These are phyloP conservation scores for Dianthus caryophyllus DNA, from an alignment of 148 eudicot genomes.

Conservation along the genomic window DNA sequence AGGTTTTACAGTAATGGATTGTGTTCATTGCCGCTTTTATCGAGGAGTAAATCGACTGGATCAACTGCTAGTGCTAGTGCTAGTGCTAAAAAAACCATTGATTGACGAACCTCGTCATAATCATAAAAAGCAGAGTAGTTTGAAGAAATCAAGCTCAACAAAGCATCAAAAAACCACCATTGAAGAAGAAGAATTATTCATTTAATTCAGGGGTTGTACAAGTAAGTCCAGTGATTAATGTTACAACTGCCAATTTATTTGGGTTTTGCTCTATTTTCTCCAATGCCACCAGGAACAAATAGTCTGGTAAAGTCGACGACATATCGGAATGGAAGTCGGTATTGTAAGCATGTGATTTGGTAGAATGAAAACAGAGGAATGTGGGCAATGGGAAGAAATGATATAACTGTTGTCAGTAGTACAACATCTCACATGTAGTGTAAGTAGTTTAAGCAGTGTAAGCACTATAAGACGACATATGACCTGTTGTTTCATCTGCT, in stretches of 20 bases:
- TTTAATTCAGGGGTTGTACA: constrained; percentile 30
- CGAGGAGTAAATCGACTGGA: constrained; percentile 81
- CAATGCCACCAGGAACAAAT: constrained; percentile 44
- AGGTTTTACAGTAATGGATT: constrained; percentile 49
- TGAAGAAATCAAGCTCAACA: constrained; percentile 23
- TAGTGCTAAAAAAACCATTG: constrained; percentile 39
- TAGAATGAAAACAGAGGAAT: background rate
- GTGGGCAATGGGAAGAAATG: constrained; percentile 10
- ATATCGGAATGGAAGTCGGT: too few relatives aligned
- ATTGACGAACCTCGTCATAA: too few relatives aligned
- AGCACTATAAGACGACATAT: constrained; percentile 19
- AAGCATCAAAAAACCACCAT: constrained; percentile 63
- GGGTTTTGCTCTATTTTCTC: constrained; percentile 74
- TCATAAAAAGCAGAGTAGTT: constrained; percentile 11
- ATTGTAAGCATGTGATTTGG: constrained; percentile 19
- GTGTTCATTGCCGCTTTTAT: constrained; percentile 69
- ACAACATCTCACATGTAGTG: constrained; percentile 22
- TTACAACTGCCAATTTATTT: constrained; percentile 48
- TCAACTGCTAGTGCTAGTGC: constrained; percentile 42
- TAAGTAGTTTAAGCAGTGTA: too few relatives aligned
- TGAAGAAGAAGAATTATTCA: constrained; percentile 51
- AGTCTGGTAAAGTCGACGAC: too few relatives aligned
- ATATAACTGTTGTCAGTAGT: too few relatives aligned
- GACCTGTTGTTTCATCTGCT: constrained; percentile 14
- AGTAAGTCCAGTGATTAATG: constrained; percentile 59